Conservation (phyloP, 2,329 filamentous ascomycete genomes). For the Colletotrichum sp. region DNA sequence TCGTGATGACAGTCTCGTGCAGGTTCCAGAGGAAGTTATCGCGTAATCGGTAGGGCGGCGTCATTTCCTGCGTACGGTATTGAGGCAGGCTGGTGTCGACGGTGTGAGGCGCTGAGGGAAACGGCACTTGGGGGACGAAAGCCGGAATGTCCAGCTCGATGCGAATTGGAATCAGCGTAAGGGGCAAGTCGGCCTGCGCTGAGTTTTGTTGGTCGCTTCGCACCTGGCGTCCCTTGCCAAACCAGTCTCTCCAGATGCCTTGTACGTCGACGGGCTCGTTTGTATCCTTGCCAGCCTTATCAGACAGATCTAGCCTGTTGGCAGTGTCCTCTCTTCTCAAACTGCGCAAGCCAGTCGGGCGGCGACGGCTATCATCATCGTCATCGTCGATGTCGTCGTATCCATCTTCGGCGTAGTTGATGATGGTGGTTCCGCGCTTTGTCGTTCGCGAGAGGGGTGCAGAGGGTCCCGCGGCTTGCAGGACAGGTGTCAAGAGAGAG, state of each 20-base stretch:
- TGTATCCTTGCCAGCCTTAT: slow-evolving; percentile 86
- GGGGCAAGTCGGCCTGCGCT: slow-evolving; percentile 76
- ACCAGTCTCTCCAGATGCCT: slow-evolving; percentile 95
- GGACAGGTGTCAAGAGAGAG: slow-evolving; percentile 84
- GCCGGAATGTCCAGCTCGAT: slow-evolving; percentile 92
- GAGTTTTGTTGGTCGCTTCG: slow-evolving; percentile 65
- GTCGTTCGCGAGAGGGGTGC: slow-evolving; percentile 82
- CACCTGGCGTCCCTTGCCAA: slow-evolving; percentile 71
- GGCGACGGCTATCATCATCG: slow-evolving; percentile 76
- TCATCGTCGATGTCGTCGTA: slow-evolving; percentile 81
- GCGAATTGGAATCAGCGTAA: slow-evolving; percentile 92
- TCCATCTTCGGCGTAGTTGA: slow-evolving; percentile 98
- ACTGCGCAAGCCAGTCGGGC: slow-evolving; percentile 84
- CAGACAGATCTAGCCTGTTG: slow-evolving; percentile 67
- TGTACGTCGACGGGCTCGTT: slow-evolving; percentile 80
- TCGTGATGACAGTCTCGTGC: slow-evolving; percentile 91
- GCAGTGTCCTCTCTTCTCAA: slow-evolving; percentile 73
- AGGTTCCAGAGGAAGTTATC: slow-evolving; percentile 99
- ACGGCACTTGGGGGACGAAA: slow-evolving; percentile 70
- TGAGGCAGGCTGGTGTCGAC: slow-evolving; percentile 77
- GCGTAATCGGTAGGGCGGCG: slow-evolving; percentile 85
- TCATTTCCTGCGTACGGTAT: slow-evolving; percentile 80
- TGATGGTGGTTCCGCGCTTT: slow-evolving; percentile 93
- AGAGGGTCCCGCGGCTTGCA: slow-evolving; percentile 67
- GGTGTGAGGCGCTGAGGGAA: slow-evolving; percentile 59